A percentile compares a stretch with the other conserved stretches of the same genome.
Conservation (phyloP, 1,284 basidiomycete genomes). For the Amylostereum chailletii region DNA sequence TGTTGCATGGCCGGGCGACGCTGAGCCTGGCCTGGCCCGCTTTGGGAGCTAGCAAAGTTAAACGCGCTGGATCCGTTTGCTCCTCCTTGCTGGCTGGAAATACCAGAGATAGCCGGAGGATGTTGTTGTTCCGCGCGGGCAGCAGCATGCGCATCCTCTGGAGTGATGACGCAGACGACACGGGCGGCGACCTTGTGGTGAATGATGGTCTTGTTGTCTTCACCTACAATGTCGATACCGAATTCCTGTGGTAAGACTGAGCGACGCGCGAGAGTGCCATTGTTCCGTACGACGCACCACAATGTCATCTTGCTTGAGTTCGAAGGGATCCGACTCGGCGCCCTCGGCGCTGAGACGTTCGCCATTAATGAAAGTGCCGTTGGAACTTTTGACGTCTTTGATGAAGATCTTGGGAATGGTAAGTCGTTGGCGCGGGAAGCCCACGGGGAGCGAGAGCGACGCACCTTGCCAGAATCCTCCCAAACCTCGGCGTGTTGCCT, state of each 20-base stretch:
- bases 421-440: slow-evolving; percentile 4
- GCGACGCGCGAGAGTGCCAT: not conserved
- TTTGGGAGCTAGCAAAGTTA: slow-evolving; percentile 28
- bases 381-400: slow-evolving; percentile 97
- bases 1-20: slow-evolving; percentile 47
- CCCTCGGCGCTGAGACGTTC: slow-evolving; percentile 88
- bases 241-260: slow-evolving; percentile 67
- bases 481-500: slow-evolving; percentile 97
- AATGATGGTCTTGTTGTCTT: slow-evolving; percentile 97
- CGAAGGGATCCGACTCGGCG: slow-evolving; percentile 87
- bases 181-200: slow-evolving; percentile 98
- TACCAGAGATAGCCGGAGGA: slow-evolving; percentile 17
- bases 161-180: slow-evolving; percentile 81
- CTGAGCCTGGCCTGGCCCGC: slow-evolving; percentile 28
- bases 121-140: slow-evolving; percentile 55
- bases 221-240: slow-evolving; percentile 97
- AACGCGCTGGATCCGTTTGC: slow-evolving; percentile 27
- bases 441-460: slow-evolving; percentile 14
- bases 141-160: slow-evolving; percentile 75
- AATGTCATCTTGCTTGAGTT: slow-evolving; percentile 92
- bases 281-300: slow-evolving; percentile 42
- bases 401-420: slow-evolving; percentile 72
- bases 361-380: slow-evolving; percentile 97
- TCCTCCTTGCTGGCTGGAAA: slow-evolving; percentile 23
- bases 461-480: slow-evolving; percentile 83